These are phyloP conservation scores for Jimgerdemannia lactiflua DNA, from an alignment of 192 early-diverging fungal species.

Conservation along the genomic window DNA sequence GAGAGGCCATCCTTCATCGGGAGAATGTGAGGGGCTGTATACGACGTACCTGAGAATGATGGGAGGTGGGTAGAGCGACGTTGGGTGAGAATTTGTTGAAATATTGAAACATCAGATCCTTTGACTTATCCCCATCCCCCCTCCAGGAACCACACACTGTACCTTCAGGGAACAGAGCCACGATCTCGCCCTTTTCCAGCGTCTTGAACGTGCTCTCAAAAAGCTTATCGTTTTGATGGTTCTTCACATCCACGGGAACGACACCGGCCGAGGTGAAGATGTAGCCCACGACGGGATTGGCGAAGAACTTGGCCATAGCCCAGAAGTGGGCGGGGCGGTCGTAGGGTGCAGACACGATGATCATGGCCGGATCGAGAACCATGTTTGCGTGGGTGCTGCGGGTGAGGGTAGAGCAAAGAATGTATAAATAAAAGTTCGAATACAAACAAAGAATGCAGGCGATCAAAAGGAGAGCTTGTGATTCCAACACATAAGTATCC, in stretches of 20 bases:
- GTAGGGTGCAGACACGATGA: conserved; percentile 44
- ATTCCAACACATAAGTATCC: no score
- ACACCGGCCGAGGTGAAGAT: conserved; percentile 36
- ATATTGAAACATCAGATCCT: background rate
- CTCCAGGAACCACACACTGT: background rate
- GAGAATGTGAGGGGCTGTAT: conserved; percentile 40
- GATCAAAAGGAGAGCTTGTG: background rate
- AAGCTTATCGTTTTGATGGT: conserved; percentile 38
- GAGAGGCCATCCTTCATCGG: conserved; percentile 47
- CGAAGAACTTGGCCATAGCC: conserved; percentile 44
- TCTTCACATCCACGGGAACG: conserved; percentile 44
- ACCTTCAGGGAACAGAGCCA: conserved; percentile 53
- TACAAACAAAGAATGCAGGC: background rate
- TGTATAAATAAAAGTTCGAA: background rate
- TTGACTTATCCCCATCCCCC: background rate
- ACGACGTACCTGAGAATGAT: conserved; percentile 27
- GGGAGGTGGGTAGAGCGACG: no score
- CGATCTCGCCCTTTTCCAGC: conserved; percentile 32
- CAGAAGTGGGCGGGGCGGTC: conserved; percentile 45
- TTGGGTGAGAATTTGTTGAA: no score
- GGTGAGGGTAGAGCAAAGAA: background rate
- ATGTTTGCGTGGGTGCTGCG: conserved; percentile 38
- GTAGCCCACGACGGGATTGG: conserved; percentile 24
- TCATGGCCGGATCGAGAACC: conserved; percentile 44
- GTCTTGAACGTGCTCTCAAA: conserved; percentile 41